These are phyloP conservation scores for Scheffersomyces cryptocercus DNA, from an alignment of 1,139 yeast species.

Conservation along the genomic window DNA sequence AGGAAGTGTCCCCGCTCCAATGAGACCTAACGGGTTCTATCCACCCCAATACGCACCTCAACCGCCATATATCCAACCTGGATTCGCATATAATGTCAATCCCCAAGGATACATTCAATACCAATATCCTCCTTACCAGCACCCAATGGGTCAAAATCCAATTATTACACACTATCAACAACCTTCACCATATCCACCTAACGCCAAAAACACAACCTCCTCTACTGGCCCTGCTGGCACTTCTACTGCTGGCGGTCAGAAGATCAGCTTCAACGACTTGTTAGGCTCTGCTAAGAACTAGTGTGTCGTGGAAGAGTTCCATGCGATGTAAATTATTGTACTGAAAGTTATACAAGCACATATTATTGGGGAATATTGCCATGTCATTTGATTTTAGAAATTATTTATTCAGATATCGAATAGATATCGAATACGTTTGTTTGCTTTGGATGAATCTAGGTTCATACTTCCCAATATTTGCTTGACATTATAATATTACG, in stretches of 20 bases:
- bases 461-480: too few relatives aligned
- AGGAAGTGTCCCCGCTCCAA: constrained; percentile 10
- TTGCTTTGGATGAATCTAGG: too few relatives aligned
- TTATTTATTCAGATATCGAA: too few relatives aligned
- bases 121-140: constrained; percentile 16
- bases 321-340: too few relatives aligned
- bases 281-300: constrained; percentile 34
- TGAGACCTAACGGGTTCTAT: constrained; percentile 4
- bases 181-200: constrained; percentile 5
- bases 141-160: constrained; percentile 8
- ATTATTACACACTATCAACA: constrained; percentile 11
- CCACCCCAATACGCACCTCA: constrained; percentile 10
- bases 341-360: too few relatives aligned
- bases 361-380: too few relatives aligned
- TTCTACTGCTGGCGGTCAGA: constrained; percentile 28
- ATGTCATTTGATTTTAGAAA: too few relatives aligned
- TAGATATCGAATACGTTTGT: too few relatives aligned
- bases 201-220: constrained; percentile 1
- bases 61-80: constrained; percentile 19
- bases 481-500: too few relatives aligned
- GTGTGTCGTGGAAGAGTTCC: too few relatives aligned
- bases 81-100: constrained; percentile 31
- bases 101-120: constrained; percentile 35
- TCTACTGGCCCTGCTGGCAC: constrained; percentile 1
- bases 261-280: constrained; percentile 44